phyloP scores from a whole-genome alignment of 2,329 filamentous ascomycete species.

The Fusarium xylarioides region DNA sequence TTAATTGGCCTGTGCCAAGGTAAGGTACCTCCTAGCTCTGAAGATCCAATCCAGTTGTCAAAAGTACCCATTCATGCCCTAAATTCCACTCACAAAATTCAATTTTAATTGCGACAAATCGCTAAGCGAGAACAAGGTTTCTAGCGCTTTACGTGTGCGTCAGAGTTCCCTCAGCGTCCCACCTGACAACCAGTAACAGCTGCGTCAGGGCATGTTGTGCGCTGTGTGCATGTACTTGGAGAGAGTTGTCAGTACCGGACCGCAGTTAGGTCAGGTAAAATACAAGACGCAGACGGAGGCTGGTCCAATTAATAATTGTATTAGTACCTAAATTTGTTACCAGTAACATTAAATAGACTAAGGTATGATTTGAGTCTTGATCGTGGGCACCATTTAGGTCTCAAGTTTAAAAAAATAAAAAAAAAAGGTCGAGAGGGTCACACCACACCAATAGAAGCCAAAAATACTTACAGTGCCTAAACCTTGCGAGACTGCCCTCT shows the following conservation, averaged over 20 bases:
- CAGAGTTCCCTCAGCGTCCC: constrained; percentile 33
- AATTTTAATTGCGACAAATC: constrained; percentile 27
- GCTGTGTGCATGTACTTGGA: neutral
- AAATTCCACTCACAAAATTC: constrained; percentile 35
- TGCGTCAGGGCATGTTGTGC: constrained; percentile 9
- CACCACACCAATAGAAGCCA: constrained; percentile 32
- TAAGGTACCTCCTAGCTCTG: neutral
- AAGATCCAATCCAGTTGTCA: neutral
- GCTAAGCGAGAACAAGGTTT: constrained; percentile 33
- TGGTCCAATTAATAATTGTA: neutral
- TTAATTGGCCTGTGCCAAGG: neutral
- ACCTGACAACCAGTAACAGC: constrained; percentile 9
- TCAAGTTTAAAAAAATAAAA: neutral
- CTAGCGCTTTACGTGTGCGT: constrained; percentile 25
- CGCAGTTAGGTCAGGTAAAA: neutral
- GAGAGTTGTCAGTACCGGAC: neutral
- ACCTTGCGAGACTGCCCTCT: neutral
- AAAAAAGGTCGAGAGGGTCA: constrained; percentile 11
- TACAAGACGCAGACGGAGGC: neutral
- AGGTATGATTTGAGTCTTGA: neutral
- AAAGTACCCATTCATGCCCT: constrained; percentile 31
- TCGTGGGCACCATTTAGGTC: constrained; percentile 30
- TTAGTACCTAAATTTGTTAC: neutral
- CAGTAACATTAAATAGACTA: neutral
- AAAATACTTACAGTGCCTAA: constrained; percentile 10